These are phyloP conservation scores for Psilocybe mexicana DNA, from an alignment of 1,284 basidiomycete genomes.

Conservation along the genomic window DNA sequence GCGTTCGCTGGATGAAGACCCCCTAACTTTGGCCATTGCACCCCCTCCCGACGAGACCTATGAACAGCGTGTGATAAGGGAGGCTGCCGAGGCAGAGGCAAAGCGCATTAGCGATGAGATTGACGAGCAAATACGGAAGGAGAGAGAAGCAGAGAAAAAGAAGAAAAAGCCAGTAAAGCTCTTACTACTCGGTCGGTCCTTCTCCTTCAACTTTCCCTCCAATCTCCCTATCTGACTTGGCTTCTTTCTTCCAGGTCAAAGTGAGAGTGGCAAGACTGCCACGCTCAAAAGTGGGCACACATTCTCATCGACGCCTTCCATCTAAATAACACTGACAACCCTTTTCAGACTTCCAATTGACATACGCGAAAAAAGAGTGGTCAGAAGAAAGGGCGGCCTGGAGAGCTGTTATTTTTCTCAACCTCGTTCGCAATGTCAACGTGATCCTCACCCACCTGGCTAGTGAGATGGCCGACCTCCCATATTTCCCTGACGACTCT, in stretches of 20 bases:
- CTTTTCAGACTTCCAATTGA: conserved; percentile 66
- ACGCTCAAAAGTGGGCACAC: conserved; percentile 37
- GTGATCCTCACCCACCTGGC: conserved; percentile 55
- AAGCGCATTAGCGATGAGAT: conserved; percentile 63
- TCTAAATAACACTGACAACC: background rate
- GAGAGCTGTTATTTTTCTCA: conserved; percentile 74
- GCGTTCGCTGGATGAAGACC: conserved; percentile 48
- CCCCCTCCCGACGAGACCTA: conserved; percentile 62
- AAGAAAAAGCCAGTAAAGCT: conserved; percentile 60
- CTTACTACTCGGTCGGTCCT: conserved; percentile 51
- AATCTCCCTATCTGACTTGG: conserved; percentile 4
- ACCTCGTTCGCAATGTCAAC: conserved; percentile 70
- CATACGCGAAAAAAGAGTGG: conserved; percentile 67
- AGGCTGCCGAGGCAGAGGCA: conserved; percentile 59
- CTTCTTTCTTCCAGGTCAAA: conserved; percentile 48
- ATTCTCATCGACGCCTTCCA: conserved; percentile 12
- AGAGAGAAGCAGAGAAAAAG: conserved; percentile 53
- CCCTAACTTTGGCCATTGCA: conserved; percentile 52
- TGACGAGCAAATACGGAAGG: conserved; percentile 62
- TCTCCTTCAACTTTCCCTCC: background rate
- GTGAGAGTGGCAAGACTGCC: conserved; percentile 64
- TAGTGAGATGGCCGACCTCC: conserved; percentile 51
- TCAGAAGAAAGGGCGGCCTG: conserved; percentile 67
- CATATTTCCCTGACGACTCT: conserved; percentile 37
- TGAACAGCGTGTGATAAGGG: conserved; percentile 50